Base-by-base conservation (phyloP, 305 asterid genomes). In the Fraxinus greggii region DNA sequence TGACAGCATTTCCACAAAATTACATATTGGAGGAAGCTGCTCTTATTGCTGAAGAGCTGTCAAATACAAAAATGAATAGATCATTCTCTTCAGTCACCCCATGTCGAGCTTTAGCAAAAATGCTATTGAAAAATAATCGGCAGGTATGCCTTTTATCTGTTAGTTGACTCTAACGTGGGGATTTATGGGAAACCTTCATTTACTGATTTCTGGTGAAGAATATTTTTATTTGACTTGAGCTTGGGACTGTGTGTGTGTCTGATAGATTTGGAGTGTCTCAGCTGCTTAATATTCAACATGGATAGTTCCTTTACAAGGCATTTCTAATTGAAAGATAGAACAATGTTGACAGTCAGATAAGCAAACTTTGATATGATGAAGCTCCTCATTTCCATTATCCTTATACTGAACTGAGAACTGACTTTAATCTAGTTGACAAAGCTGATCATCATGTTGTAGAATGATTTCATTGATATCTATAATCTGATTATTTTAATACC, bases 41-140 rank as follows among this genome's bases (percentile, higher is more conserved):
- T 84, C 98, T 96, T 83, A 86, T 93, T 81, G 94, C 99, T 70
- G 99, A 96, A 84, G 99, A 96, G 92, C 89, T 96, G 83, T 87
- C 94, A 67, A 94, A 93, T 83, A 91, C 98, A 33, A 86, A 81
- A 84, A 91, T 90, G 95, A 84, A 86, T 82, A 82, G 91, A 21
- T 78, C 87, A 8, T 84, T 85, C 82, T 85, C 80, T 86, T 87
- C 93, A 73, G 90, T 83, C 51, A 94, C 98, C 59, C 98, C 99
- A 13, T 93, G 98, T 85, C 95, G 98, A 85, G 82, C 95, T 83
- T 87, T 96, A 81, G 99, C 99, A 75, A 96, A 93, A 86, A 86
- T 84, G 72, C 90, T 96, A 48, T 79, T 96, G 89, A 96, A 96
- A 90, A 91, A 84, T 84, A 93, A 94, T 84, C 90, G 99, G 70